phyloP scores from a whole-genome alignment of 2,329 filamentous ascomycete species.

The Parastagonospora nodorum region DNA sequence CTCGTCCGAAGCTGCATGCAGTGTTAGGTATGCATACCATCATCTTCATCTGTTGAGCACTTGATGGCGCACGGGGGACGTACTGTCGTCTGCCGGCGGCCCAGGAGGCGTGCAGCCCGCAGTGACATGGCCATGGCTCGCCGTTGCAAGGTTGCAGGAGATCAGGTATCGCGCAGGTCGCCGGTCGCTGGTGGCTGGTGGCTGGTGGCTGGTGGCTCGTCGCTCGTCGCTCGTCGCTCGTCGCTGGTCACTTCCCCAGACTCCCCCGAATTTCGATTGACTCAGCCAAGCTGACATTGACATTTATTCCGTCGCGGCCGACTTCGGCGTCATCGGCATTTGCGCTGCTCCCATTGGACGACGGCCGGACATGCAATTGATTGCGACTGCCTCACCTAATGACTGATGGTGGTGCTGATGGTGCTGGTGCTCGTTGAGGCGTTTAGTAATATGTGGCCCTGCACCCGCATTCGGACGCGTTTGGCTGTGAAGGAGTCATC shows the following conservation, averaged over 20 bases:
- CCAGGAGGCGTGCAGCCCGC: constrained; percentile 40
- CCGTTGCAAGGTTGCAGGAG: neutral
- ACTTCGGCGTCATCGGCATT: constrained; percentile 42
- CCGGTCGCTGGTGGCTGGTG: no score
- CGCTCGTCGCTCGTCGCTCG: no score
- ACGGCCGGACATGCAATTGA: constrained; percentile 16
- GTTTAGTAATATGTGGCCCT: no score
- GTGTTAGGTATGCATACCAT: constrained; percentile 26
- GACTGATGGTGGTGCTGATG: neutral
- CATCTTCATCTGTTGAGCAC: no score
- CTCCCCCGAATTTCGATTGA: constrained; percentile 28
- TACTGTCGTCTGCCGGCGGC: constrained; percentile 38
- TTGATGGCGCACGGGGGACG: no score
- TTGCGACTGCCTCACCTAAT: constrained; percentile 20
- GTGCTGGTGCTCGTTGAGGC: no score
- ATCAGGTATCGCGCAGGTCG: constrained; percentile 22
- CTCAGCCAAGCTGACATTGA: constrained; percentile 13
- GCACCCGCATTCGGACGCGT: constrained; percentile 19
- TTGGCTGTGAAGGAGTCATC: constrained; percentile 30
- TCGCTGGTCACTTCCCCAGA: constrained; percentile 18
- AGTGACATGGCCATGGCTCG: constrained; percentile 45
- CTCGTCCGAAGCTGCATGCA: constrained; percentile 28
- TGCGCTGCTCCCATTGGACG: constrained; percentile 31
- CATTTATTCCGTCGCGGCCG: constrained; percentile 23
- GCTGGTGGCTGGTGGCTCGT: no score